A percentile compares a stretch with the other conserved stretches of the same genome.
phyloP scores from a whole-genome alignment of 768 basidiomycete species.

The Mycena amicta region DNA sequence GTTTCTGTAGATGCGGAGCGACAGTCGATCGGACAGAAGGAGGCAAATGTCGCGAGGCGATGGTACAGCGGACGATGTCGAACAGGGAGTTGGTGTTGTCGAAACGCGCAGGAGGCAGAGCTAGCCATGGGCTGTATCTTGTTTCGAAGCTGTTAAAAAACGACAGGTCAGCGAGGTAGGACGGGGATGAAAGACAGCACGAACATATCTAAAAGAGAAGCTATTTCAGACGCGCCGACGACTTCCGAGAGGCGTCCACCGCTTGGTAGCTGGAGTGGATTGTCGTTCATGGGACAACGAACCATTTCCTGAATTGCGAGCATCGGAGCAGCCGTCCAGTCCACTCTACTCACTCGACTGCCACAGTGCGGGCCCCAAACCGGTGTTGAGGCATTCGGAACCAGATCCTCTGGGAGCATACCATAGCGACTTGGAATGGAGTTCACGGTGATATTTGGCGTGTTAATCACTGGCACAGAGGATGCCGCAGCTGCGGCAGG shows the following conservation, averaged over 20 bases:
- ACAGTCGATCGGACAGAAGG: conserved; percentile 35
- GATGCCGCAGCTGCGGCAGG: conserved; percentile 19
- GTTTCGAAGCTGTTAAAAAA: conserved; percentile 42
- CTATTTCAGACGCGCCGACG: conserved; percentile 36
- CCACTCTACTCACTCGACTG: conserved; percentile 33
- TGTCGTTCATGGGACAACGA: conserved; percentile 23
- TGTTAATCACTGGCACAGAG: conserved; percentile 18
- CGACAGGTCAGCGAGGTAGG: not conserved
- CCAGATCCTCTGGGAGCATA: conserved; percentile 36
- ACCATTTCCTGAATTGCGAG: conserved; percentile 47
- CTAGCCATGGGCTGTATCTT: conserved; percentile 47
- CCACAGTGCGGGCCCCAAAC: conserved; percentile 30
- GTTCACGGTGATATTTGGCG: not conserved
- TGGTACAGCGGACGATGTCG: conserved; percentile 47
- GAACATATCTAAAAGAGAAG: conserved; percentile 42
- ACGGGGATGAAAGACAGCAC: conserved; percentile 14
- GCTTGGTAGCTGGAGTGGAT: conserved; percentile 7
- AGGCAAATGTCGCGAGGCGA: conserved; percentile 48
- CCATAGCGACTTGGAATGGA: conserved; percentile 24
- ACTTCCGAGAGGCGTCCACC: conserved; percentile 28
- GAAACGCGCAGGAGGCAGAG: conserved; percentile 35
- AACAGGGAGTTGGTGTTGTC: conserved; percentile 36
- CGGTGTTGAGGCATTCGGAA: conserved; percentile 40
- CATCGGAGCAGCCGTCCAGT: conserved; percentile 49
- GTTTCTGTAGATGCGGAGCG: conserved; percentile 41